Conservation (phyloP, 2,329 filamentous ascomycete genomes). For the Phaeosphaeriaceae sp. region DNA sequence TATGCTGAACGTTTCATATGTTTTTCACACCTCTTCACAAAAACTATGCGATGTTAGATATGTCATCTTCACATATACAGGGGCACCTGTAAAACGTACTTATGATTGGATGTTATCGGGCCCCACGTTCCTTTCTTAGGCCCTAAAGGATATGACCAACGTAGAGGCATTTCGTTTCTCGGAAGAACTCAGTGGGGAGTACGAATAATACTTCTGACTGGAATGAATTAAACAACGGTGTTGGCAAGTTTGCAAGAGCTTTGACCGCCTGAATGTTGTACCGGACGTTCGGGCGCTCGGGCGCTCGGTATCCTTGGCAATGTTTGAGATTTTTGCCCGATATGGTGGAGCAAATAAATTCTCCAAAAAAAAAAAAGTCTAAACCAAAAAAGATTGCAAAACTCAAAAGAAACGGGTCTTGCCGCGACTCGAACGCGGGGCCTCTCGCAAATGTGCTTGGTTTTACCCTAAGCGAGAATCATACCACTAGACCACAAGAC, state of each 20-base stretch:
- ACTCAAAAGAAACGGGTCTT: conserved; percentile 26
- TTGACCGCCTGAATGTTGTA: too few relatives aligned
- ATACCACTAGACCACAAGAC: conserved; percentile 65
- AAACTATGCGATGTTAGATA: conserved; percentile 35
- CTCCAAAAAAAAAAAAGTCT: too few relatives aligned
- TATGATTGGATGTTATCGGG: conserved; percentile 40
- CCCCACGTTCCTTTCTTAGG: conserved; percentile 34
- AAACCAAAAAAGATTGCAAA: neutral
- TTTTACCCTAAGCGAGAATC: conserved; percentile 69
- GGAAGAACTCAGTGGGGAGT: neutral
- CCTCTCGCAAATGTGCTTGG: conserved; percentile 33
- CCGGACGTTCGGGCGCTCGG: too few relatives aligned
- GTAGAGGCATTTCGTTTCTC: conserved; percentile 26
- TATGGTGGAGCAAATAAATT: too few relatives aligned
- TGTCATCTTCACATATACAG: conserved; percentile 5
- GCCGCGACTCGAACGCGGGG: conserved; percentile 38
- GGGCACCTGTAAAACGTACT: conserved; percentile 30
- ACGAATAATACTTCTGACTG: neutral
- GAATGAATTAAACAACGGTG: neutral
- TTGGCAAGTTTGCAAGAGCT: conserved; percentile 7
- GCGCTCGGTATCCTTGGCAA: conserved; percentile 1
- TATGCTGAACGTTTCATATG: neutral
- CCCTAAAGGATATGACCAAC: conserved; percentile 32
- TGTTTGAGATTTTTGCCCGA: too few relatives aligned
- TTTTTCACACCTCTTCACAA: conserved; percentile 41